Evolutionary conservation across 495 filamentous ascomycete species (phyloP).

Genomic region (Hyaloscypha hepaticicola): DNA sequence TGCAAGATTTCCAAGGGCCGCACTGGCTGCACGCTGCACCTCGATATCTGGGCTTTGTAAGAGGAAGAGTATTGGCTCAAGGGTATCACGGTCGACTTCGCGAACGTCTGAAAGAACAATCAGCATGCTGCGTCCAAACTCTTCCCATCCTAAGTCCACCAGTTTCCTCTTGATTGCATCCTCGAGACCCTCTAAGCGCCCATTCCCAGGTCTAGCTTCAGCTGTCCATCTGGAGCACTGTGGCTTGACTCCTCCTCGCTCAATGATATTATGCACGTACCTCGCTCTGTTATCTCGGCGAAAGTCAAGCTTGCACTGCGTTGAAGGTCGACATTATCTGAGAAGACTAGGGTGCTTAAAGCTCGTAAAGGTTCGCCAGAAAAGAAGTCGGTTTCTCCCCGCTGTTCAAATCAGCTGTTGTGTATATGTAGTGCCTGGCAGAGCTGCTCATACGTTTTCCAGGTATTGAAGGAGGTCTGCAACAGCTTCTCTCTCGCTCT

Average conservation of each 20-base stretch:
- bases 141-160: not conserved
- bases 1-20: constrained; percentile 91
- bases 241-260: not conserved
- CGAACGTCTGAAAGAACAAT: constrained; percentile 70
- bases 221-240: not conserved
- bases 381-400: constrained; percentile 96
- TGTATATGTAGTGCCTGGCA: not conserved
- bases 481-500: constrained; percentile 96
- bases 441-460: constrained; percentile 71
- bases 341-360: constrained; percentile 93
- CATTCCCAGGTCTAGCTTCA: not conserved
- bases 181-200: not conserved
- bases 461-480: constrained; percentile 93
- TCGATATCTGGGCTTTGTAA: constrained; percentile 95
- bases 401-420: constrained; percentile 49
- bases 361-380: constrained; percentile 93
- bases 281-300: constrained; percentile 97
- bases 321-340: constrained; percentile 97
- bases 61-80: constrained; percentile 93
- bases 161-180: not conserved
- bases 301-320: constrained; percentile 97
- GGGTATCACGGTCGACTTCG: constrained; percentile 90
- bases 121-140: not conserved
- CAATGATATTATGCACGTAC: constrained; percentile 49
- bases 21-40: constrained; percentile 94